phyloP scores from a whole-genome alignment of 1,139 yeast species.

The Candida pseudocylindracea region DNA sequence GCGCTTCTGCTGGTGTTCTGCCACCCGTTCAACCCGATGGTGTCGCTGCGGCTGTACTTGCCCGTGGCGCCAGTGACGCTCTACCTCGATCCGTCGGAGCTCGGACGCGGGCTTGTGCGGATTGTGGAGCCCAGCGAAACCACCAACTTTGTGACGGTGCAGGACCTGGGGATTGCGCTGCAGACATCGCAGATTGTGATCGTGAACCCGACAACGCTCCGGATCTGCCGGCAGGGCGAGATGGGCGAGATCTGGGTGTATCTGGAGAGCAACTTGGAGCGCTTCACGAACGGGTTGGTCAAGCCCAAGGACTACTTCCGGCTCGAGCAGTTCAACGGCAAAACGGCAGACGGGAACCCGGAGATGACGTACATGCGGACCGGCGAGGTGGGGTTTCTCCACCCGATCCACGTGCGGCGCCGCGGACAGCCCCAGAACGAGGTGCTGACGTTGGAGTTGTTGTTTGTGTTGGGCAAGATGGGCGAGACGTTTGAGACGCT shows the following conservation, averaged over 20 bases:
- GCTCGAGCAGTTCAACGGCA: conserved; percentile 26
- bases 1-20: conserved; percentile 62
- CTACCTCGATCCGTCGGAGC: conserved; percentile 69
- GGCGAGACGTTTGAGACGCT: conserved; percentile 79
- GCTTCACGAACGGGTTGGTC: conserved; percentile 34
- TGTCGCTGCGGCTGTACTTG: conserved; percentile 71
- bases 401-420: conserved; percentile 25
- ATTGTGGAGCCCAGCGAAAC: conserved; percentile 54
- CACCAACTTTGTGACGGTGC: conserved; percentile 52
- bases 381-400: conserved; percentile 86
- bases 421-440: conserved; percentile 12
- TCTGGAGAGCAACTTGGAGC: conserved; percentile 59
- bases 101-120: conserved; percentile 72
- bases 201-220: conserved; percentile 80
- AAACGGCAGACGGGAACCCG: conserved; percentile 36
- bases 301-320: conserved; percentile 20
- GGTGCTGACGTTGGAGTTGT: conserved; percentile 38
- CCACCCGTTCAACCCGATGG: conserved; percentile 64
- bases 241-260: conserved; percentile 95
- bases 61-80: conserved; percentile 77
- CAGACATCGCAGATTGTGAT: conserved; percentile 86
- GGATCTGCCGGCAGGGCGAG: conserved; percentile 75
- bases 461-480: conserved; percentile 69
- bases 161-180: conserved; percentile 93
- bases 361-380: conserved; percentile 57